These are phyloP conservation scores for Ophiognomonia clavigignenti-juglandacearum DNA, from an alignment of 2,329 filamentous ascomycete genomes.

Conservation along the genomic window DNA sequence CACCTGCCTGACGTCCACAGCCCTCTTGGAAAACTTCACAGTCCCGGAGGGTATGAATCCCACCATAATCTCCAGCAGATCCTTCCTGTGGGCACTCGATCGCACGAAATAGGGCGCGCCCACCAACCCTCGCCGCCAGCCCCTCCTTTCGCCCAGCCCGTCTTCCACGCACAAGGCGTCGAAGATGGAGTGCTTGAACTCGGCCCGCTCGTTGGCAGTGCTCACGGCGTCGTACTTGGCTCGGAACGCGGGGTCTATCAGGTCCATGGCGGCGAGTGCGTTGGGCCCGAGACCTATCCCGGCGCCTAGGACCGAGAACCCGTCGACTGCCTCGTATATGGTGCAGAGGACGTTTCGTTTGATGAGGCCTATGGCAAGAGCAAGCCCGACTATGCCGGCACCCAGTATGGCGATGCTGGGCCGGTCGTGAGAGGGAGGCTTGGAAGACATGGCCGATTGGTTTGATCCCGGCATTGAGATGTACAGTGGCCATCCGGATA, in stretches of 20 bases:
- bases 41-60: constrained; percentile 23
- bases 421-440: background rate
- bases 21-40: constrained; percentile 23
- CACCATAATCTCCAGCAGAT: constrained; percentile 37
- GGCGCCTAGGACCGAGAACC: constrained; percentile 24
- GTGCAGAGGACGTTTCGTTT: constrained; percentile 23
- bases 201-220: constrained; percentile 31
- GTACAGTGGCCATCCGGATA: no score
- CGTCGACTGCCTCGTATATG: constrained; percentile 23
- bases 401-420: constrained; percentile 23
- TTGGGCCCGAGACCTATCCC: constrained; percentile 36
- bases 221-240: constrained; percentile 32
- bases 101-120: constrained; percentile 32
- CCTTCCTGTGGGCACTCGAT: constrained; percentile 35
- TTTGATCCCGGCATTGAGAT: no score
- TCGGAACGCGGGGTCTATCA: constrained; percentile 33
- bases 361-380: constrained; percentile 22
- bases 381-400: constrained; percentile 25
- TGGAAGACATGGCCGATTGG: background rate
- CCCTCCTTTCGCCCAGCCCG: constrained; percentile 32
- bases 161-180: constrained; percentile 34
- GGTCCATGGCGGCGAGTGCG: constrained; percentile 32
- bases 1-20: constrained; percentile 19
- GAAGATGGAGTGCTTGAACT: constrained; percentile 34
- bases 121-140: constrained; percentile 23